phyloP scores from a whole-genome alignment of 2,329 filamentous ascomycete genomes.

The Microdochium nivale region DNA sequence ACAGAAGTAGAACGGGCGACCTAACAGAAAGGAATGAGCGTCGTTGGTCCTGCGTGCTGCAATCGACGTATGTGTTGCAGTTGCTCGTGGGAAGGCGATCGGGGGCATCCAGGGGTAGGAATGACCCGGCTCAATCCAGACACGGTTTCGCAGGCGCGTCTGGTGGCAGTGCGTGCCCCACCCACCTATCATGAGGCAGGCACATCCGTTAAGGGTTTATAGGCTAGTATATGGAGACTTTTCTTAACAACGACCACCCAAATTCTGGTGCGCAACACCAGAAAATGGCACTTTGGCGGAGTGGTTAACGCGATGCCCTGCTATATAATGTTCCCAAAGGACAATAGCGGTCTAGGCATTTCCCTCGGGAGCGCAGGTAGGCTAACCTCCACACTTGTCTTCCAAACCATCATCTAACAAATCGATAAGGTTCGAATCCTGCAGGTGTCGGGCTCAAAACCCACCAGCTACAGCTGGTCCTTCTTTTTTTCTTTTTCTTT shows the following conservation, averaged over 20 bases:
- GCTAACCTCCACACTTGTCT: no score
- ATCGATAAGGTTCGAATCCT: slow-evolving; percentile 1
- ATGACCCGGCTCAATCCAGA: not conserved
- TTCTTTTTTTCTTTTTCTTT: not conserved
- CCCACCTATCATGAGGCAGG: not conserved
- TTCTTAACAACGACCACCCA: not conserved
- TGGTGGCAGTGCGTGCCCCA: not conserved
- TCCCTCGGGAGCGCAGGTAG: not conserved
- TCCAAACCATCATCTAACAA: no score
- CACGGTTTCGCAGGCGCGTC: not conserved
- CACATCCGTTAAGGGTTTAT: not conserved
- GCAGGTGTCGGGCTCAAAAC: not conserved
- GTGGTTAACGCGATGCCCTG: slow-evolving; percentile 1
- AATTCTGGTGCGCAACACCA: not conserved
- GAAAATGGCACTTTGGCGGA: not conserved
- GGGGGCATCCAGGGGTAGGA: not conserved
- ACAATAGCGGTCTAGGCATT: not conserved
- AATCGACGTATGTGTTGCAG: not conserved
- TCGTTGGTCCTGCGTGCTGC: not conserved
- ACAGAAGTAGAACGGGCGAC: not conserved
- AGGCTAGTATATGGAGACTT: not conserved
- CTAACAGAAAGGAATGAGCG: not conserved
- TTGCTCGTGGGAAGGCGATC: not conserved
- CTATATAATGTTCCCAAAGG: not conserved
- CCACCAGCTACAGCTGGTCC: not conserved